Percentiles rank a stretch among this genome's conserved stretches.
Evolutionary conservation across 1,139 yeast genomes (phyloP).

Genomic region (Geotrichum cucujoidarum): DNA sequence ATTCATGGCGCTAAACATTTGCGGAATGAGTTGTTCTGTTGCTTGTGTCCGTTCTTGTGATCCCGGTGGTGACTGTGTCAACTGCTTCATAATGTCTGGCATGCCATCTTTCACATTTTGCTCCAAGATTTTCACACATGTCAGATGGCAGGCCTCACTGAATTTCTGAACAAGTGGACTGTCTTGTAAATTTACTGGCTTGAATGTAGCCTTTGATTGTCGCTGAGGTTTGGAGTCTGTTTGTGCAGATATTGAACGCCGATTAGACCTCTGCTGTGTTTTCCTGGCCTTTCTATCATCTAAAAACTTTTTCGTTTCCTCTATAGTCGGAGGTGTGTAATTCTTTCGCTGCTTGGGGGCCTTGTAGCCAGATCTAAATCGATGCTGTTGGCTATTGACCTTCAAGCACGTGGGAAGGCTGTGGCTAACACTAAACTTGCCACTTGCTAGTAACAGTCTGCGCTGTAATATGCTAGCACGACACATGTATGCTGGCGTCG

Average conservation of each 20-base stretch:
- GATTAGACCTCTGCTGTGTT: neutral
- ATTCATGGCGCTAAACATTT: constrained; percentile 1
- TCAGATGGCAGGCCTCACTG: constrained; percentile 6
- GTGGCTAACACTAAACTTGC: no score
- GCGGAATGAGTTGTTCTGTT: neutral
- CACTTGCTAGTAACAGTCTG: no score
- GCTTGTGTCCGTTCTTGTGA: constrained; percentile 5
- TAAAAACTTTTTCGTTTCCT: neutral
- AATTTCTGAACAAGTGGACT: constrained; percentile 6
- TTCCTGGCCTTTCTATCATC: neutral
- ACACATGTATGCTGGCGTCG: no score
- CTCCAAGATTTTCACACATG: neutral
- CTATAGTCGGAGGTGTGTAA: no score
- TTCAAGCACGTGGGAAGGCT: no score
- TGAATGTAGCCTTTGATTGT: neutral
- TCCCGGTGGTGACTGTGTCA: neutral
- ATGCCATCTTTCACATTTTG: neutral
- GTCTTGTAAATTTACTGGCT: constrained; percentile 9
- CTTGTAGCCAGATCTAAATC: no score
- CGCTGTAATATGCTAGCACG: no score
- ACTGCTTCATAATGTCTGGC: neutral
- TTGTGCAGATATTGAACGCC: neutral
- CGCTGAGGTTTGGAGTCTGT: neutral
- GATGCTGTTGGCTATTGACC: no score
- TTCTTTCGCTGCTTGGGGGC: no score